phyloP scores from a whole-genome alignment of 2,329 filamentous ascomycete genomes.

The Diaporthe citri region DNA sequence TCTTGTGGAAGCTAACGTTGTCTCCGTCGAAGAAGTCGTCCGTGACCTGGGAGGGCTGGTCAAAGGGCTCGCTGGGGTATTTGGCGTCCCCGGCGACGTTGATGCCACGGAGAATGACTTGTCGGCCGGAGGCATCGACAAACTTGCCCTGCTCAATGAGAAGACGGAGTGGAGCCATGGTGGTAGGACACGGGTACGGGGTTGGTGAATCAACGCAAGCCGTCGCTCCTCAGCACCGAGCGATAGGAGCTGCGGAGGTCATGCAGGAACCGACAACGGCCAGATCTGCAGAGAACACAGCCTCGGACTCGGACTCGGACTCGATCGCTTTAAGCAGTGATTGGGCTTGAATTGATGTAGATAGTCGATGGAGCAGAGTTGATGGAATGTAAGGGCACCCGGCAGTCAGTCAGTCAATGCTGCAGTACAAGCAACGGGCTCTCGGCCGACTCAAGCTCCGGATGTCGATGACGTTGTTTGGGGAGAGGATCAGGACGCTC shows the following conservation, averaged over 20 bases:
- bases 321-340: not conserved
- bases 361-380: not conserved
- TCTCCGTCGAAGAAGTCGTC: constrained; percentile 94
- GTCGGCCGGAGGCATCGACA: constrained; percentile 82
- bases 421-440: not conserved
- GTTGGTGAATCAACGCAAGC: not conserved
- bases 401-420: not conserved
- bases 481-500: not conserved
- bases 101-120: constrained; percentile 92
- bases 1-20: constrained; percentile 86
- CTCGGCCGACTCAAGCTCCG: constrained; percentile 20
- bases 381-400: not conserved
- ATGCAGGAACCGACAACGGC: not conserved
- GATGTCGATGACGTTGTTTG: constrained; percentile 26
- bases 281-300: not conserved
- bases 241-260: not conserved
- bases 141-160: constrained; percentile 89
- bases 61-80: constrained; percentile 79
- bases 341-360: not conserved
- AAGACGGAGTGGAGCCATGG: constrained; percentile 82
- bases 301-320: not conserved
- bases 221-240: constrained; percentile 14
- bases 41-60: constrained; percentile 82
- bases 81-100: constrained; percentile 94
- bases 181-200: not conserved